A percentile compares a stretch with the other conserved stretches of the same genome.
These are phyloP conservation scores for Hygrocybe coccinea DNA, from an alignment of 768 basidiomycete species.

Conservation along the genomic window DNA sequence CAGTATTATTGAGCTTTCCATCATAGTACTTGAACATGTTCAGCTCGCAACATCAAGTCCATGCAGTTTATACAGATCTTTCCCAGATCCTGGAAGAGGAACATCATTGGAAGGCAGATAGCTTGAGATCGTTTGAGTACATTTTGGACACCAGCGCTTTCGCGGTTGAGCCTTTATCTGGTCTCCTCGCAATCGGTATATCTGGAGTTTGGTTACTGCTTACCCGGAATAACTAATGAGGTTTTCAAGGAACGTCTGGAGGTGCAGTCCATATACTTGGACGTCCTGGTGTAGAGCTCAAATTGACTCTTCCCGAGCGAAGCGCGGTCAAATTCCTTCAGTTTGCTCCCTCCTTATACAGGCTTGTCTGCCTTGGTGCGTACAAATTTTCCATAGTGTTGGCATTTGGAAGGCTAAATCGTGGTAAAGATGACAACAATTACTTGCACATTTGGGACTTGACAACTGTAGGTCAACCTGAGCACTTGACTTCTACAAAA, in stretches of 20 bases:
- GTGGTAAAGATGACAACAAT: slow-evolving; percentile 45
- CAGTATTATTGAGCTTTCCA: too few relatives aligned
- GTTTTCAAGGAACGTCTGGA: slow-evolving; percentile 50
- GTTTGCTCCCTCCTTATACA: slow-evolving; percentile 51
- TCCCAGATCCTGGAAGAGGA: slow-evolving; percentile 53
- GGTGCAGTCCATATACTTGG: slow-evolving; percentile 68
- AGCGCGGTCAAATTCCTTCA: slow-evolving; percentile 54
- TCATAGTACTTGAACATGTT: too few relatives aligned
- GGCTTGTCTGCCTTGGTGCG: slow-evolving; percentile 60
- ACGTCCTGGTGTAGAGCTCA: slow-evolving; percentile 55
- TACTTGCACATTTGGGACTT: slow-evolving; percentile 61
- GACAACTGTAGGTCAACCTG: slow-evolving; percentile 46
- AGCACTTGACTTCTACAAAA: slow-evolving; percentile 42
- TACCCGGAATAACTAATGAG: not conserved
- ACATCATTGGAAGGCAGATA: slow-evolving; percentile 53
- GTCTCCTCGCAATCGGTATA: slow-evolving; percentile 60
- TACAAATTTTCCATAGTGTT: not conserved
- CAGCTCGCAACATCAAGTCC: slow-evolving; percentile 31
- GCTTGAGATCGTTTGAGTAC: slow-evolving; percentile 46
- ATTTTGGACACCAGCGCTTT: slow-evolving; percentile 48
- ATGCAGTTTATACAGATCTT: slow-evolving; percentile 42
- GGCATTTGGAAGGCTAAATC: not conserved
- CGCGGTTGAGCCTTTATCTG: slow-evolving; percentile 55
- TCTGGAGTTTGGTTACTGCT: slow-evolving; percentile 9
- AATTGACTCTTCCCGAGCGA: slow-evolving; percentile 42